phyloP scores from a whole-genome alignment of 257 asterid genomes.

The Solanum verrucosum region DNA sequence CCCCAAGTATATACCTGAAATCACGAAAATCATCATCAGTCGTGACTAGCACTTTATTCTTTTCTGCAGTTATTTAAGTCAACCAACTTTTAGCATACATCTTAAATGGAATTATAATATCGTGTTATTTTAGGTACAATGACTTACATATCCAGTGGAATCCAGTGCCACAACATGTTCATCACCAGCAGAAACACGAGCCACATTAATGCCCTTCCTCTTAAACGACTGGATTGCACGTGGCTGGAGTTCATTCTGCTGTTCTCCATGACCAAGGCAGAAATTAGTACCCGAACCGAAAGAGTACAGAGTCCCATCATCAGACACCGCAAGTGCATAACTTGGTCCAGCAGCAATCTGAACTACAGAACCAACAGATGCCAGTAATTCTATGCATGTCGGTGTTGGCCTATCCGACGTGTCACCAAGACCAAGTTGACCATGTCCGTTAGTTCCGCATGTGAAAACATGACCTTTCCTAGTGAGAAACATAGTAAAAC shows the following conservation, averaged over 20 bases:
- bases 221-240: conserved; percentile 45
- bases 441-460: conserved; percentile 64
- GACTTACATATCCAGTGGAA: conserved; percentile 60
- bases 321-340: conserved; percentile 54
- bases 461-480: conserved; percentile 62
- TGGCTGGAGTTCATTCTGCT: conserved; percentile 62
- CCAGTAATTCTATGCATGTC: conserved; percentile 40
- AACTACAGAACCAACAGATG: conserved; percentile 27
- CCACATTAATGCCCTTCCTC: conserved; percentile 52
- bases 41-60: neutral
- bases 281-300: conserved; percentile 79
- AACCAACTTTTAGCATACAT: neutral
- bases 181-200: conserved; percentile 76
- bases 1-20: conserved; percentile 83
- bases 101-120: neutral
- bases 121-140: neutral
- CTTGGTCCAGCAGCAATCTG: conserved; percentile 71
- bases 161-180: conserved; percentile 91
- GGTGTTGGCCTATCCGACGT: conserved; percentile 56
- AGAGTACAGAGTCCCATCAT: conserved; percentile 63
- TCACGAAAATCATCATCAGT: neutral
- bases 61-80: neutral
- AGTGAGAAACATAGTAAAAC: conserved; percentile 76
- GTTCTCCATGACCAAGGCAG: conserved; percentile 91
- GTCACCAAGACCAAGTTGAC: conserved; percentile 87